Percentiles rank a stretch among this genome's conserved stretches.
phyloP scores from a whole-genome alignment of 441 rosid species.

The Viola pubescens region DNA sequence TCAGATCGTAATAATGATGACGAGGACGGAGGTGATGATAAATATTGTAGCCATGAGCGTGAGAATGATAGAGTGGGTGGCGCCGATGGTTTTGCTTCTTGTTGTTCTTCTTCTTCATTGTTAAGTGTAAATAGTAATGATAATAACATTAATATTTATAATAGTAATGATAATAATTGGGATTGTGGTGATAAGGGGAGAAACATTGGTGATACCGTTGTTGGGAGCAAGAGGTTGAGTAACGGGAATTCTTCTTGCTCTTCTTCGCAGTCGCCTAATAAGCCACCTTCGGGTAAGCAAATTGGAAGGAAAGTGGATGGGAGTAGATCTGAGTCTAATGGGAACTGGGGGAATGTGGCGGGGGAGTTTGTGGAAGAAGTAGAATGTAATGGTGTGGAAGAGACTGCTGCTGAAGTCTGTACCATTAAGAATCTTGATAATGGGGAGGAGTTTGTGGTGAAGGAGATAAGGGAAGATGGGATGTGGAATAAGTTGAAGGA shows the following conservation, averaged over 20 bases:
- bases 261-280: constrained; percentile 28
- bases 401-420: constrained; percentile 29
- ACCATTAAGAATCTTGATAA: constrained; percentile 83
- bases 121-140: constrained; percentile 13
- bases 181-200: constrained; percentile 10
- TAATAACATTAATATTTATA: constrained; percentile 23
- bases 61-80: no score
- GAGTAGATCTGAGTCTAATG: constrained; percentile 26
- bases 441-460: constrained; percentile 83
- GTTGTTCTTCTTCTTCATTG: constrained; percentile 28
- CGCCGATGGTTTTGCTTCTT: constrained; percentile 21
- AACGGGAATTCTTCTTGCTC: constrained; percentile 5
- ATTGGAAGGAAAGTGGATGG: constrained; percentile 26
- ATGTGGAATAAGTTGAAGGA: constrained; percentile 75
- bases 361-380: constrained; percentile 36
- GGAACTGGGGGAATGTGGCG: constrained; percentile 14
- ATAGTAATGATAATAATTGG: constrained; percentile 17
- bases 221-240: constrained; percentile 6
- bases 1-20: constrained; percentile 15
- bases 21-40: constrained; percentile 18
- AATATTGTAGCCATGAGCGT: constrained; percentile 4
- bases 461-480: constrained; percentile 85
- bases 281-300: constrained; percentile 39
- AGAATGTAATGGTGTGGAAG: constrained; percentile 26
- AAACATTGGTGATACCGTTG: constrained; percentile 21